These are phyloP conservation scores for Arbutus unedo DNA, from an alignment of 148 eudicot genomes.

Conservation along the genomic window DNA sequence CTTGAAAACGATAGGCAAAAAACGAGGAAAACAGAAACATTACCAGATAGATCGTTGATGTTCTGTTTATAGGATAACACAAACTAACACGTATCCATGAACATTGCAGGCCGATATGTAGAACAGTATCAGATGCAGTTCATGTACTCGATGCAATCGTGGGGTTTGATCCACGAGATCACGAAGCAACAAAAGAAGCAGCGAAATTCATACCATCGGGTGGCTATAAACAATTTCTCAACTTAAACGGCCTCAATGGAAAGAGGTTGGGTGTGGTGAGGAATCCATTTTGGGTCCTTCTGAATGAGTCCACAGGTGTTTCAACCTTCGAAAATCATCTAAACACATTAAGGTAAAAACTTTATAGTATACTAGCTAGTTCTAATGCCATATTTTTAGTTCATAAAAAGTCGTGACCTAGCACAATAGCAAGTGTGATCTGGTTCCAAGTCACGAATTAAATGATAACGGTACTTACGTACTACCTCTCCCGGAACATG, in stretches of 20 bases:
- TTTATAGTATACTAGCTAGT: no score
- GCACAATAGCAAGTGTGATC: not conserved
- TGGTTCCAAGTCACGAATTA: not conserved
- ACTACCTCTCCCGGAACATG: no score
- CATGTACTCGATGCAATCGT: slow-evolving; percentile 39
- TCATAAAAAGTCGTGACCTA: not conserved
- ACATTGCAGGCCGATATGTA: slow-evolving; percentile 35
- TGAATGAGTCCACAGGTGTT: not conserved
- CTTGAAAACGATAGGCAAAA: not conserved
- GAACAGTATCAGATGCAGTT: slow-evolving; percentile 56
- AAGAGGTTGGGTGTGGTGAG: slow-evolving; percentile 46
- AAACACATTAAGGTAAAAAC: slow-evolving; percentile 32
- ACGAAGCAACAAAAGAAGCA: slow-evolving; percentile 36
- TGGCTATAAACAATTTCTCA: slow-evolving; percentile 49
- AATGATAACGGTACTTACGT: no score
- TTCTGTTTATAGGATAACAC: not conserved
- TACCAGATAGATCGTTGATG: not conserved
- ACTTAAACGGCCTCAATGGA: slow-evolving; percentile 35
- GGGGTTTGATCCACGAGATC: slow-evolving; percentile 38
- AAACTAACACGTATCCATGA: not conserved
- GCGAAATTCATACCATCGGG: slow-evolving; percentile 37
- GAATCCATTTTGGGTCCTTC: slow-evolving; percentile 28
- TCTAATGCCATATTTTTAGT: not conserved
- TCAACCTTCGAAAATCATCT: slow-evolving; percentile 32
- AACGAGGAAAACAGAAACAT: not conserved